phyloP scores from a whole-genome alignment of 2,329 filamentous ascomycete genomes.

The Neocatenulostroma microsporum region DNA sequence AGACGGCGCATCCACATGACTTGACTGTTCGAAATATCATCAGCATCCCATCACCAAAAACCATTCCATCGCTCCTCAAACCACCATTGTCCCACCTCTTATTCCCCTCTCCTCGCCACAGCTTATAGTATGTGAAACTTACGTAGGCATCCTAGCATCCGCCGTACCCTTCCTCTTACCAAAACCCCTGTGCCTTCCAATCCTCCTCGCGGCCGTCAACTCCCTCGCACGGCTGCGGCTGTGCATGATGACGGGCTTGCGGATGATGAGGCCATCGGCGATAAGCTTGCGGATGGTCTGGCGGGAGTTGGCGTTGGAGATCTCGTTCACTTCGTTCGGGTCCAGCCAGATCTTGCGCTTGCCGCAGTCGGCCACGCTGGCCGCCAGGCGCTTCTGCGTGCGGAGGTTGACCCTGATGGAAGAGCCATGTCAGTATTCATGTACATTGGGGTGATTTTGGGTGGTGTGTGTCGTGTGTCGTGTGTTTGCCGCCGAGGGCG shows the following conservation, averaged over 20 bases:
- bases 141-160: slow-evolving; percentile 98
- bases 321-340: slow-evolving; percentile 98
- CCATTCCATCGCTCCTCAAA: too few species aligned
- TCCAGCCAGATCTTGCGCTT: slow-evolving; percentile 99
- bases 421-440: slow-evolving; percentile 21
- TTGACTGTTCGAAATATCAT: slow-evolving; percentile 54
- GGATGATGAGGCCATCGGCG: slow-evolving; percentile 99
- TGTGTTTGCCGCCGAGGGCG: slow-evolving; percentile 8
- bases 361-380: slow-evolving; percentile 96
- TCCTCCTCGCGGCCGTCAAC: slow-evolving; percentile 86
- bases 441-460: slow-evolving; percentile 5
- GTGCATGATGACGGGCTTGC: slow-evolving; percentile 99
- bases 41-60: background rate
- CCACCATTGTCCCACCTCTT: background rate
- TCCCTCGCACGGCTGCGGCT: slow-evolving; percentile 93
- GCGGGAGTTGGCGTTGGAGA: slow-evolving; percentile 99
- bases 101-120: too few species aligned
- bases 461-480: slow-evolving; percentile 7
- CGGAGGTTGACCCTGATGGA: slow-evolving; percentile 89
- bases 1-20: slow-evolving; percentile 99
- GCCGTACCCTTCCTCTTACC: slow-evolving; percentile 99
- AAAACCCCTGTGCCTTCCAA: slow-evolving; percentile 97
- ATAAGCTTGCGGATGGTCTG: slow-evolving; percentile 99
- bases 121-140: too few species aligned
- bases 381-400: slow-evolving; percentile 99